Percentiles rank a stretch among this genome's conserved stretches.
Evolutionary conservation across 805 yeast genomes (phyloP).

Genomic region (Sungouiella thailandica): DNA sequence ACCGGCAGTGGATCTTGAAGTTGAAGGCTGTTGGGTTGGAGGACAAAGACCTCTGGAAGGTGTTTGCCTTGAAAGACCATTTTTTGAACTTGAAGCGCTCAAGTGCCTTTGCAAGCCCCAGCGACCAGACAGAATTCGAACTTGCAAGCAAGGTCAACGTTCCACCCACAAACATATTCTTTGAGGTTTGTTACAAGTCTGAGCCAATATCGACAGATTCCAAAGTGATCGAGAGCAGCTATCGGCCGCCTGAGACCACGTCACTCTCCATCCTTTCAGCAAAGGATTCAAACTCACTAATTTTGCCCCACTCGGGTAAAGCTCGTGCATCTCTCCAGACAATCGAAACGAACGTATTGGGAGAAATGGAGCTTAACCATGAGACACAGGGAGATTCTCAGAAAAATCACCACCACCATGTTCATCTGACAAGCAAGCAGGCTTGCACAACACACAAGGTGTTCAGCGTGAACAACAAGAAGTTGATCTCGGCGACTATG

Average conservation of each 20-base stretch:
- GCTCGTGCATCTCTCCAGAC: conserved; percentile 37
- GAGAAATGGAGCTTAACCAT: conserved; percentile 38
- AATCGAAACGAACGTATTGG: conserved; percentile 37
- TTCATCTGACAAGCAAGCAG: conserved; percentile 8
- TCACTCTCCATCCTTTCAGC: conserved; percentile 10
- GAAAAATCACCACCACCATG: conserved; percentile 12
- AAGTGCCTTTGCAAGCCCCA: conserved; percentile 4
- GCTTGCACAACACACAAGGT: conserved; percentile 27
- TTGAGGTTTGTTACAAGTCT: conserved; percentile 33
- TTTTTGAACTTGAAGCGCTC: conserved; percentile 38
- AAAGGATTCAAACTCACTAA: conserved; percentile 19
- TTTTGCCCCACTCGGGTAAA: conserved; percentile 27
- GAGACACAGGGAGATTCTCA: conserved; percentile 17
- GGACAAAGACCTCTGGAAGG: conserved; percentile 77
- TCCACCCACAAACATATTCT: conserved; percentile 33
- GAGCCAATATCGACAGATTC: conserved; percentile 24
- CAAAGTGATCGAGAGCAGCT: conserved; percentile 18
- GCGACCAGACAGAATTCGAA: conserved; percentile 13
- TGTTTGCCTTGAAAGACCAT: conserved; percentile 65
- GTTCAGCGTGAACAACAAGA: conserved; percentile 27
- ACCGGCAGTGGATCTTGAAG: conserved; percentile 67
- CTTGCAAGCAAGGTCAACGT: conserved; percentile 14
- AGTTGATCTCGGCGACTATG: conserved; percentile 29
- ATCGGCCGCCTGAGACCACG: conserved; percentile 10
- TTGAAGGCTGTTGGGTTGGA: conserved; percentile 68